A percentile compares a stretch with the other conserved stretches of the same genome.
These are phyloP conservation scores for Ambrosia trifida DNA, from an alignment of 129 eudicot genomes.

Conservation along the genomic window DNA sequence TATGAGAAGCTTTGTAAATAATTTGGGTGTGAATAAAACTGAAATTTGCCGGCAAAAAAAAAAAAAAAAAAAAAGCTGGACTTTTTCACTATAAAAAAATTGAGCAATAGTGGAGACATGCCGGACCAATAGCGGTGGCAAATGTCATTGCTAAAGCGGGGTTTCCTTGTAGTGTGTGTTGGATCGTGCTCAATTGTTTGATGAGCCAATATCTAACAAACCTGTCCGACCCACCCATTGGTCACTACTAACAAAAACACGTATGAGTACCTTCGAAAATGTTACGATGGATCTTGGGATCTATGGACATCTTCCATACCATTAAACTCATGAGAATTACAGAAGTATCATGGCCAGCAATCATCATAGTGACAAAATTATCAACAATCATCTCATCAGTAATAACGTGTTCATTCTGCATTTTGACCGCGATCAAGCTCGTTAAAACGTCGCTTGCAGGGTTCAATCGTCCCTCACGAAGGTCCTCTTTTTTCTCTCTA, in stretches of 20 bases:
- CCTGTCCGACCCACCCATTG: no score
- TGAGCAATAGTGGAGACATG: no score
- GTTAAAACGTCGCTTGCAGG: slow-evolving; percentile 28
- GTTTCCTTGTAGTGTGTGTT: no score
- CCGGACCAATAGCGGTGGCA: no score
- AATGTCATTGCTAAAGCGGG: no score
- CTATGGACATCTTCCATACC: slow-evolving; percentile 40
- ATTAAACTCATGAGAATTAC: slow-evolving; percentile 40
- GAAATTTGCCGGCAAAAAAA: no score
- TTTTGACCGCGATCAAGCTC: slow-evolving; percentile 29
- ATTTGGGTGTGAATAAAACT: no score
- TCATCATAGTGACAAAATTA: slow-evolving; percentile 39
- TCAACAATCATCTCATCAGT: slow-evolving; percentile 36
- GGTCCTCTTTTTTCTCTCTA: slow-evolving; percentile 23
- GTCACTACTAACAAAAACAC: background rate
- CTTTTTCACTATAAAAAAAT: no score
- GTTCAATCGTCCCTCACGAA: slow-evolving; percentile 16
- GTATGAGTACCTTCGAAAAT: slow-evolving; percentile 23
- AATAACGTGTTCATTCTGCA: slow-evolving; percentile 28
- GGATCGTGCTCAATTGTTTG: no score
- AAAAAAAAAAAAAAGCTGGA: no score
- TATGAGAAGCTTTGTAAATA: no score
- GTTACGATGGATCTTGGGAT: slow-evolving; percentile 25
- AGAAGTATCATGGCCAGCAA: slow-evolving; percentile 41
- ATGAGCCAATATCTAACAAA: no score